A percentile compares a stretch with the other conserved stretches of the same genome.
Conservation (phyloP, 371 early-diverging fungal species). For the Fennellomyces sp. region DNA sequence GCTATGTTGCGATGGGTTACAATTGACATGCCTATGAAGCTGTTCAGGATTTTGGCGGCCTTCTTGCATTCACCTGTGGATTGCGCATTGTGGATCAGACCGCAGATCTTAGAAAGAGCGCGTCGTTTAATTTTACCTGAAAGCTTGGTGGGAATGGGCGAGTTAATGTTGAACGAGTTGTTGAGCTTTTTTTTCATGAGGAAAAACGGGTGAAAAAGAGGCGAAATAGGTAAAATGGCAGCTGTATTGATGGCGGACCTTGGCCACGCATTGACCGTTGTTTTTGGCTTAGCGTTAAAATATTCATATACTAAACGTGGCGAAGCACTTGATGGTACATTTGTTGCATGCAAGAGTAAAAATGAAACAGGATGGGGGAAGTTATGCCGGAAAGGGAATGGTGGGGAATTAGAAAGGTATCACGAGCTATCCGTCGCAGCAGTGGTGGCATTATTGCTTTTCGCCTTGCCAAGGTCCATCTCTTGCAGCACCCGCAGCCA, state of each 20-base stretch:
- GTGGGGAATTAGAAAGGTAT: background rate
- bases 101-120: too few relatives aligned
- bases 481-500: slow-evolving; percentile 67
- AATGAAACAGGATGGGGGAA: background rate
- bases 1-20: background rate
- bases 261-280: too few relatives aligned
- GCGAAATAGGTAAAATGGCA: background rate
- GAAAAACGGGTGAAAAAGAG: background rate
- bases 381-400: background rate
- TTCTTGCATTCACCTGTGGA: slow-evolving; percentile 71
- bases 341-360: background rate
- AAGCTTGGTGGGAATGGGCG: background rate
- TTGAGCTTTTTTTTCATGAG: background rate
- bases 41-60: slow-evolving; percentile 77
- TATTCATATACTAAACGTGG: too few relatives aligned
- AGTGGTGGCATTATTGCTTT: slow-evolving; percentile 1
- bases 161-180: background rate
- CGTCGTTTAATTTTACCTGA: too few relatives aligned
- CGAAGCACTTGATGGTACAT: too few relatives aligned
- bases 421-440: background rate
- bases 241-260: too few relatives aligned
- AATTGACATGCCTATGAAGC: slow-evolving; percentile 63
- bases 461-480: slow-evolving; percentile 43
- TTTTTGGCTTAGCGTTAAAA: too few relatives aligned
- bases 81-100: too few relatives aligned